Conservation (phyloP, 2,329 filamentous ascomycete genomes). For the Tolypocladium ovalisporum region DNA sequence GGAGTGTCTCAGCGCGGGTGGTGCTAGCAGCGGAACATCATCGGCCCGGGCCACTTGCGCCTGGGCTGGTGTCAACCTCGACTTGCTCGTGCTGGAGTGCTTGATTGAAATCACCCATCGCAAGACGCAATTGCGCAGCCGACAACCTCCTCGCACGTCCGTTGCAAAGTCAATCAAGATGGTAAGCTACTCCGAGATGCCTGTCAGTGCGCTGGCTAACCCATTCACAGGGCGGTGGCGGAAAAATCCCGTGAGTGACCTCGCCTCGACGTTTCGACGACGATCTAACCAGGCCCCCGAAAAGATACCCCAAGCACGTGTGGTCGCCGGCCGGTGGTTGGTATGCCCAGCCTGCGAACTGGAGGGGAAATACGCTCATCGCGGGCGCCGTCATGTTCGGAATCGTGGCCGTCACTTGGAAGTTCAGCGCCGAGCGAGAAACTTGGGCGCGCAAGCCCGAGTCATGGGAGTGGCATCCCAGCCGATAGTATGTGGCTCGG, state of each 20-base stretch:
- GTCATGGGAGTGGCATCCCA: slow-evolving; percentile 68
- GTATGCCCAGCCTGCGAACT: slow-evolving; percentile 92
- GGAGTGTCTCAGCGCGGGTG: neutral
- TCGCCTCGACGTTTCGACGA: neutral
- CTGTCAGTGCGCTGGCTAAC: slow-evolving; percentile 25
- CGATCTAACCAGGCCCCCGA: neutral
- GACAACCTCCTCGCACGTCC: slow-evolving; percentile 15
- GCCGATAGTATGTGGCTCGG: slow-evolving; percentile 59
- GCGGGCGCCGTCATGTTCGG: slow-evolving; percentile 58
- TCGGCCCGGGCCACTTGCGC: slow-evolving; percentile 4
- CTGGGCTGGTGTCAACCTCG: neutral
- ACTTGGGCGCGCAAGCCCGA: slow-evolving; percentile 65
- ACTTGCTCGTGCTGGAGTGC: neutral
- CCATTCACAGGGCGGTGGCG: slow-evolving; percentile 59
- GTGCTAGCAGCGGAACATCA: slow-evolving; percentile 5
- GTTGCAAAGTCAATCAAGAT: slow-evolving; percentile 37
- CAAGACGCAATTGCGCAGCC: slow-evolving; percentile 19
- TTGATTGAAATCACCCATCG: slow-evolving; percentile 1
- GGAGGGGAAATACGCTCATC: slow-evolving; percentile 82
- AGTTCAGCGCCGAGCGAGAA: slow-evolving; percentile 63
- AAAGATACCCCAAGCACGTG: slow-evolving; percentile 89
- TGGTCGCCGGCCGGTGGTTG: slow-evolving; percentile 98
- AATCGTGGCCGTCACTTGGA: slow-evolving; percentile 58
- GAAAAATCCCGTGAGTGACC: slow-evolving; percentile 42
- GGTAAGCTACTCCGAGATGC: slow-evolving; percentile 27